Evolutionary conservation across 768 basidiomycete genomes (phyloP), one percentile per base, ranked within the genome.

Genomic region (Russula sp.): DNA sequence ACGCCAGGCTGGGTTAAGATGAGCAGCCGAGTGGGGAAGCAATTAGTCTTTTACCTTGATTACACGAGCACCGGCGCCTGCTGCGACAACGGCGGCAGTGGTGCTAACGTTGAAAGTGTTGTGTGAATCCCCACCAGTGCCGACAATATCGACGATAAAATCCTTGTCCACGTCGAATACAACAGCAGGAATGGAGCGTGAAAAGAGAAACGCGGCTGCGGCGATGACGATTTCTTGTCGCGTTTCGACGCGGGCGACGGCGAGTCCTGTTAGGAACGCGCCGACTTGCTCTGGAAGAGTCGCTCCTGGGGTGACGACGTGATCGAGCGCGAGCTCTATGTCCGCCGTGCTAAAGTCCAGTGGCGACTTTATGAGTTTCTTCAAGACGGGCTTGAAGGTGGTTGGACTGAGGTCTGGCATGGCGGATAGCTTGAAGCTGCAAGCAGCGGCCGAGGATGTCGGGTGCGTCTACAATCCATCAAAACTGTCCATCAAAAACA

Each of bases 51-150:
- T 59, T 40, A 61, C 94, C 80, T 99, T 98, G 73, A 93, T 84
- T 2, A 99, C 94, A 38, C 94, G 82, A 0, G 92, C 92, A 6
- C 96, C 96, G 8, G 94, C 91, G 16, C 95, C 96, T 26, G 94
- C 94, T 32, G 95, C 96, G 22, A 98, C 91, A 65, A 99, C 83
- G 0, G 84, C 95, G 2, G 96, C 95, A 2, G 92, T 88, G 1
- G 96, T 98, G 73, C 93, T 95, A 58, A 98, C 95, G 73, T 98
- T 98, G 82, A 94, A 98, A 0, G 95, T 88, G 71, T 98, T 91
- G 75, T 94, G 86, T 0, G 94, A 94, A 75, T 98, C 97, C 8
- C 97, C 96, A 13, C 96, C 94, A 0, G 93, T 94, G 2, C 94
- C 94, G 24, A 96, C 94, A 63, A 96, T 92, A 72, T 90, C 89